A percentile compares a stretch with the other conserved stretches of the same genome.
Evolutionary conservation across 2,329 filamentous ascomycete genomes (phyloP).

Genomic region (Intubia oerlemansii): DNA sequence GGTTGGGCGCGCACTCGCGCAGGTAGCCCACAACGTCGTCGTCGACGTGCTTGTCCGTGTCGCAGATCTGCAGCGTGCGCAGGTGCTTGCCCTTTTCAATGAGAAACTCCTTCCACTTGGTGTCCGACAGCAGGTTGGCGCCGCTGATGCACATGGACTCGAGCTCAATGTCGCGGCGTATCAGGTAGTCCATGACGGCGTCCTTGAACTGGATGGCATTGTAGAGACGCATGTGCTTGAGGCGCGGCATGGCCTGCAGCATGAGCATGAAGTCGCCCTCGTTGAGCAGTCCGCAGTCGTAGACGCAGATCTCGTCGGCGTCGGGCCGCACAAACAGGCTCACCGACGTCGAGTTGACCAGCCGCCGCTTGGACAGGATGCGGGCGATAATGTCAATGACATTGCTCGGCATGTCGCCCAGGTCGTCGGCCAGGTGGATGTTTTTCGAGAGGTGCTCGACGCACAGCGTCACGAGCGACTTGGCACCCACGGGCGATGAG

Average conservation of each 20-base stretch:
- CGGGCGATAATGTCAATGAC: constrained; percentile 37
- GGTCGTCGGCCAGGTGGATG: constrained; percentile 36
- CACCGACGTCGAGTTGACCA: constrained; percentile 31
- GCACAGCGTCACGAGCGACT: constrained; percentile 43
- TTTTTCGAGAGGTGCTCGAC: constrained; percentile 41
- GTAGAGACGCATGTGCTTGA: constrained; percentile 52
- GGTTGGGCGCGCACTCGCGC: constrained; percentile 38
- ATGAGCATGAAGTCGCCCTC: constrained; percentile 62
- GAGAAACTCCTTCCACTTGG: constrained; percentile 54
- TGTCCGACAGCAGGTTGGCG: constrained; percentile 61
- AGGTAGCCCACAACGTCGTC: constrained; percentile 47
- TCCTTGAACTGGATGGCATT: constrained; percentile 91
- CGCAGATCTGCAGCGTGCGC: constrained; percentile 54
- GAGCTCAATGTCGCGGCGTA: constrained; percentile 44
- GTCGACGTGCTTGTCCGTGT: constrained; percentile 63
- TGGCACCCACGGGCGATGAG: constrained; percentile 39
- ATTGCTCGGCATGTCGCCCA: constrained; percentile 34
- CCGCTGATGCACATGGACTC: constrained; percentile 60
- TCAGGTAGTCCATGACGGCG: constrained; percentile 57
- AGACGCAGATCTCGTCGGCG: constrained; percentile 29
- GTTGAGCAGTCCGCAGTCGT: constrained; percentile 41
- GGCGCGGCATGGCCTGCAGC: constrained; percentile 49
- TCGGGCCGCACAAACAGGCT: constrained; percentile 33
- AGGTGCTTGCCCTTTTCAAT: constrained; percentile 41
- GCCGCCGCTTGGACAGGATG: constrained; percentile 36